Base-by-base conservation (phyloP, 208 protist genomes). In the Zelonia costaricensis region DNA sequence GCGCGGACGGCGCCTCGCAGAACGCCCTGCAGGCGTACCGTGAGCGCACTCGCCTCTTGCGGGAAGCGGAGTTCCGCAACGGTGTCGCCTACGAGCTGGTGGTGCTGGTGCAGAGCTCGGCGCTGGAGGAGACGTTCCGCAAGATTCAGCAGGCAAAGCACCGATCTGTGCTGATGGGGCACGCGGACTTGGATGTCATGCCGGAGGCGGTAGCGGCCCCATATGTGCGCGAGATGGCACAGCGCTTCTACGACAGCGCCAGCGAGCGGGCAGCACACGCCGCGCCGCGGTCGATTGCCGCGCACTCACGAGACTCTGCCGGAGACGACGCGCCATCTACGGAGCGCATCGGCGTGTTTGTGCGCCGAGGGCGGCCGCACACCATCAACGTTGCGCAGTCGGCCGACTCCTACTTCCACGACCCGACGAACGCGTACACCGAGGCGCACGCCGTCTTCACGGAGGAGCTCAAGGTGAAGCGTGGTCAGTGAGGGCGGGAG, bases 371-470 rank as follows among this genome's bases (percentile, higher is more conserved):
- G 2, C 30, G 15, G 5, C 40, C 65, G 31, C 56, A 70, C 49
- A 86, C 78, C 20, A 65, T 94, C 36, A 86, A 84, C 48, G 74
- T 82, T 46, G 47, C 62, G 1, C 76, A 79, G 45, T 27, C 76
- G 20, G 80, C 89, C 1, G 90, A 95, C 30, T 92, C 81, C 39
- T 95, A 82, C 56, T 95, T 73, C 60, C 80, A 91, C 62, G 86
- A 91, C 40, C 86, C 86, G 7, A 82, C 73, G 8, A 84, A 88
- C 27, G 69, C 75, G 25, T 95, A 93, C 78, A 92, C 84, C 7
- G 90, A 95, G 65, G 62, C 86, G 15, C 84, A 93, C 55, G 82
- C 84, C 0, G 79, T 95, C 35, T 95, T 90, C 55, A 95, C 89
- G 28, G 84, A 91, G 77, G 79, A 91, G 43, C 46, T 91, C 33